Percentiles rank a stretch among this genome's conserved stretches.
Conservation (phyloP, 805 yeast species). For the Brettanomyces sp. region DNA sequence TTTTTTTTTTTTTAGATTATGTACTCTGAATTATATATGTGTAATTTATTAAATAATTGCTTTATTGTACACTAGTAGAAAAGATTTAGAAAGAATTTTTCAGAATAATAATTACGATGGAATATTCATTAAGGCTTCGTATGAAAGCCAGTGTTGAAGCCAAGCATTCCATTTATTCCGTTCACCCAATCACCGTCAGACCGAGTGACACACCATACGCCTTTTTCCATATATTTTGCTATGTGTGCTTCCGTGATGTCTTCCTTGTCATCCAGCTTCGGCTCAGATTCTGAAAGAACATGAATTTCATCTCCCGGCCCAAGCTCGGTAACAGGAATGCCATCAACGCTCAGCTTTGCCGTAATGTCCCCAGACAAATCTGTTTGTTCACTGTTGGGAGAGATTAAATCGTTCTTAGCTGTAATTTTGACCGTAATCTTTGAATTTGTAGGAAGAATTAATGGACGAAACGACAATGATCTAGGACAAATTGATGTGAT, state of each 20-base stretch:
- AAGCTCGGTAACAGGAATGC: conserved; percentile 63
- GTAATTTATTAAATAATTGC: no score
- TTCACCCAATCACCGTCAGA: conserved; percentile 85
- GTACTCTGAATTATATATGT: conserved; percentile 5
- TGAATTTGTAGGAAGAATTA: conserved; percentile 70
- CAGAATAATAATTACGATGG: not conserved
- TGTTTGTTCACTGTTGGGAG: not conserved
- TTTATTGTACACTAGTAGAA: not conserved
- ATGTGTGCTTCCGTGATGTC: not conserved
- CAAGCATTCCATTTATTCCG: conserved; percentile 79
- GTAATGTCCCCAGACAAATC: conserved; percentile 8
- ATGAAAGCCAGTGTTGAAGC: conserved; percentile 80
- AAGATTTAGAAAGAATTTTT: not conserved
- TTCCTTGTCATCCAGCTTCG: conserved; percentile 34
- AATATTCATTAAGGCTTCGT: not conserved
- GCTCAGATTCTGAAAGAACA: conserved; percentile 56
- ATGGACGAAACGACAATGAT: conserved; percentile 82
- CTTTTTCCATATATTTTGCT: conserved; percentile 19
- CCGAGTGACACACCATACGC: conserved; percentile 83
- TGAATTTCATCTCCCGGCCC: conserved; percentile 73
- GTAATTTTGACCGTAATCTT: conserved; percentile 58
- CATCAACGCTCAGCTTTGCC: conserved; percentile 72
- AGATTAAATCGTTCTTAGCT: conserved; percentile 30
- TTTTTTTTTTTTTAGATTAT: not conserved
- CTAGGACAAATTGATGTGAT: conserved; percentile 90